phyloP scores from a whole-genome alignment of 2,329 filamentous ascomycete species.

The Chrysosphaeria jannelii region DNA sequence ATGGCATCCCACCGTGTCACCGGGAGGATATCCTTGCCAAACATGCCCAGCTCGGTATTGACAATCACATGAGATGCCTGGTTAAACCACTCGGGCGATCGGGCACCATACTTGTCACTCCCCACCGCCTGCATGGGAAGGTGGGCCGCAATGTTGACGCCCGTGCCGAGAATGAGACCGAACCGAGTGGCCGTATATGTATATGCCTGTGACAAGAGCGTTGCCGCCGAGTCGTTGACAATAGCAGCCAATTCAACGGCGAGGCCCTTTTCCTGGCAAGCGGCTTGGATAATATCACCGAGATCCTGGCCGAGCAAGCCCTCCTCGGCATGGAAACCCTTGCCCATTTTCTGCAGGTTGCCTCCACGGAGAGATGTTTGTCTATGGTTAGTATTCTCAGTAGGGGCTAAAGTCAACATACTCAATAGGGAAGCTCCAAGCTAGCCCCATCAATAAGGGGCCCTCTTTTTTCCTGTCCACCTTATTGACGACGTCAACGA shows the following conservation, averaged over 20 bases:
- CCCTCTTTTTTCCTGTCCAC: conserved; percentile 8
- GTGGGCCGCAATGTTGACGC: conserved; percentile 33
- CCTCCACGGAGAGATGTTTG: conserved; percentile 32
- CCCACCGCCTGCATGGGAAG: conserved; percentile 26
- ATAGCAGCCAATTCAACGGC: conserved; percentile 26
- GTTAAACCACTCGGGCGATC: conserved; percentile 24
- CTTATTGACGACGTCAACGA: conserved; percentile 21
- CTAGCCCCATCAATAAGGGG: conserved; percentile 22
- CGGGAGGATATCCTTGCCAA: conserved; percentile 25
- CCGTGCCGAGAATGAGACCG: conserved; percentile 34
- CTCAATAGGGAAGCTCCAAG: conserved; percentile 44
- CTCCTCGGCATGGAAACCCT: conserved; percentile 28
- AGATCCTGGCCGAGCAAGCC: conserved; percentile 28
- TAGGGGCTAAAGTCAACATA: conserved; percentile 14
- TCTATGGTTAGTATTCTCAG: conserved; percentile 12
- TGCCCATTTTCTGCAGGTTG: conserved; percentile 30
- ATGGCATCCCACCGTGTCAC: conserved; percentile 27
- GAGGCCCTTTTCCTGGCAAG: conserved; percentile 19
- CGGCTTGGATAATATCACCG: conserved; percentile 22
- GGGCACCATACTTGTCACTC: conserved; percentile 22
- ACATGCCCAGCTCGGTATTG: conserved; percentile 39
- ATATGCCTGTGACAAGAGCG: conserved; percentile 32
- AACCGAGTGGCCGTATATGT: conserved; percentile 25
- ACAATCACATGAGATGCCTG: conserved; percentile 30
- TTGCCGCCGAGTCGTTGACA: conserved; percentile 37